Base-by-base conservation (phyloP, 805 yeast genomes). In the Lipomyces anomalus region DNA sequence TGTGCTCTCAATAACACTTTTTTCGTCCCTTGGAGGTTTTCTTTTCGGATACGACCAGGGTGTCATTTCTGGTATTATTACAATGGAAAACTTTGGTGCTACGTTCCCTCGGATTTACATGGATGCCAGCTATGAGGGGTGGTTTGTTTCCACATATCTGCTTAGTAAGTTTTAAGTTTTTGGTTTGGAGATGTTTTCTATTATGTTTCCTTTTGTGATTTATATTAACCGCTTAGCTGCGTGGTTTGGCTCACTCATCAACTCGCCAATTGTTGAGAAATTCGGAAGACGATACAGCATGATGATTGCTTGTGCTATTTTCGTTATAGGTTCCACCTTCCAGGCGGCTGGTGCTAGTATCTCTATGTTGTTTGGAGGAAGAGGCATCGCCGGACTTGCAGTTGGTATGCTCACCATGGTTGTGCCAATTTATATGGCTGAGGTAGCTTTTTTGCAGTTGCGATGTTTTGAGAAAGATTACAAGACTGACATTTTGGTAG, bases 311-410 rank as follows among this genome's bases (percentile, higher is more conserved):
- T 44, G 44, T 22, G 28, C 35, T 11, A 36, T 52, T n/a, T 55
- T 55, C 37, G 6, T 39, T 6, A 35, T 84, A 26, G 97, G 97
- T 48, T 84, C 95, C 20, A 73, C 78, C 36, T 68, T 88, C 34
- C 22, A 47, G 52, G 22, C 56, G 52, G 36, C 43, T 45, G 16
- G 23, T 41, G 7, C 35, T 44, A 26, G 58, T 29, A 35, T 48
- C 16, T 42, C 54, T n/a, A 34, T 56, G 11, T 38, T 34, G 46
- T 73, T 72, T 49, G 73, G 73, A 5, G 81, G 79, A 5, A 67
- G 81, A 52, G 71, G 71, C 37, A 58, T 76, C 35, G 67, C 76
- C 20, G 81, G 81, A 4, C 39, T 76, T 16, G 77, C 79, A 28
- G 74, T 74, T 42, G 82, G 82, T 2, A 71, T 72, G 22, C 67